Evolutionary conservation across 2,329 filamentous ascomycete genomes (phyloP).

Genomic region (Penicillium carneum): DNA sequence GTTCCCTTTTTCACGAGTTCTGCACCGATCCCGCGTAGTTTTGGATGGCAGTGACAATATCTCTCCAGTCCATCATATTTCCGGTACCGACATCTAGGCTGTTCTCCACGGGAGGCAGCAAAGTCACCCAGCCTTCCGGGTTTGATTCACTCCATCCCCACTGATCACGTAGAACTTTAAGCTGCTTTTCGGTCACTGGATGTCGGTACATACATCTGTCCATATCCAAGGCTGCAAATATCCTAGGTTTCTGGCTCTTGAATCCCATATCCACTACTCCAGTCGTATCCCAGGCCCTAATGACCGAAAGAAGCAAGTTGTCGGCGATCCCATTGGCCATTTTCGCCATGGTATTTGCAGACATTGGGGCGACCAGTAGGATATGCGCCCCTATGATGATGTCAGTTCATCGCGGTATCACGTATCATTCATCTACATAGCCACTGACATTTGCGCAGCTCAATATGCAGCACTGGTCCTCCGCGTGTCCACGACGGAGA

Average conservation of each 20-base stretch:
- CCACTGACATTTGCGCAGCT: constrained; percentile 66
- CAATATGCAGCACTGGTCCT: constrained; percentile 86
- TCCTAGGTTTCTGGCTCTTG: constrained; percentile 62
- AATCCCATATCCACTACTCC: constrained; percentile 61
- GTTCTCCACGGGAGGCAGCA: constrained; percentile 77
- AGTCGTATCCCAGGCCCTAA: constrained; percentile 87
- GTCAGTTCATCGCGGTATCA: constrained; percentile 2
- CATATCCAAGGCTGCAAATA: constrained; percentile 82
- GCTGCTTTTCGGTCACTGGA: constrained; percentile 77
- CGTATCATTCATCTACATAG: background rate
- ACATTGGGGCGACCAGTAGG: constrained; percentile 79
- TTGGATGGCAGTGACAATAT: constrained; percentile 73
- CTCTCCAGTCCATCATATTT: constrained; percentile 81
- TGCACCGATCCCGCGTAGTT: constrained; percentile 34
- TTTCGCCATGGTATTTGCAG: constrained; percentile 86
- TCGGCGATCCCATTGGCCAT: constrained; percentile 79
- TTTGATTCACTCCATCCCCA: constrained; percentile 66
- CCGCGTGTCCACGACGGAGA: constrained; percentile 76
- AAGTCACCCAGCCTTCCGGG: constrained; percentile 68
- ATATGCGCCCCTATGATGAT: constrained; percentile 71
- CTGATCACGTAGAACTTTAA: constrained; percentile 73
- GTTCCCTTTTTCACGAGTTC: background rate
- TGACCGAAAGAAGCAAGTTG: constrained; percentile 73
- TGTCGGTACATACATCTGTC: constrained; percentile 91
- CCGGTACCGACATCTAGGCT: constrained; percentile 78